Evolutionary conservation across 1,139 yeast genomes (phyloP), one percentile per base, ranked within the genome.

Genomic region (Suhomyces bokatorum): DNA sequence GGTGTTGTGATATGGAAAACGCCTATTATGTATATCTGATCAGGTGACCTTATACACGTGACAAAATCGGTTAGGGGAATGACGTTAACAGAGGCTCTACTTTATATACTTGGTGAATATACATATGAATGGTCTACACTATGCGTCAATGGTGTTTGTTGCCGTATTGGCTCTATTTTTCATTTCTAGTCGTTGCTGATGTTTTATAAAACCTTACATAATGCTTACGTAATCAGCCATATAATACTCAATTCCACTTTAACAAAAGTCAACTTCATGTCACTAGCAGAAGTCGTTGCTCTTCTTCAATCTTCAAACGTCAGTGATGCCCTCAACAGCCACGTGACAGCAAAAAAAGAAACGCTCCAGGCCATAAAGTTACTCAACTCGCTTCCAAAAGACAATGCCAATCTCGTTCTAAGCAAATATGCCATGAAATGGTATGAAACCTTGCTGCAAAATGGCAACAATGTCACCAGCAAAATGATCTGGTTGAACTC

Each of bases 401-500:
- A 49, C 15, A 31, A 46, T 9, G 33, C 31, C 28, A 42, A 37
- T 16, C 7, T 37, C 11, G 16, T 26, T 14, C 22, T 42, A 17
- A 33, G 40, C 22, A 43, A 43, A 10, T 41, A 32, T 12, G 49
- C 62, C 6, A 46, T 69, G 37, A 37, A 51, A 3, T 49, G 53
- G 13, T 67, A 66, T 45, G 66, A 66, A 38, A 43, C 35, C 26
- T 20, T 17, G 32, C 43, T 28, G n/a, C 27, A 16, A 34, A 50
- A 6, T 43, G 45, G 15, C n/a, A 51, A 13, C 35, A 51, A 4
- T 32, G 57, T 17, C 13, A 55, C 60, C 15, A 62, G 63, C 7
- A 69, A 66, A 43, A 44, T 77, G 3, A 35, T 56, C 3, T 80
- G 85, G 85, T 49, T 76, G 3, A 64, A 75, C 27, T 77, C 83